Percentiles rank a stretch among this genome's conserved stretches.
These are phyloP conservation scores for Escovopsis sp. DNA, from an alignment of 2,329 filamentous ascomycete species.

Conservation along the genomic window DNA sequence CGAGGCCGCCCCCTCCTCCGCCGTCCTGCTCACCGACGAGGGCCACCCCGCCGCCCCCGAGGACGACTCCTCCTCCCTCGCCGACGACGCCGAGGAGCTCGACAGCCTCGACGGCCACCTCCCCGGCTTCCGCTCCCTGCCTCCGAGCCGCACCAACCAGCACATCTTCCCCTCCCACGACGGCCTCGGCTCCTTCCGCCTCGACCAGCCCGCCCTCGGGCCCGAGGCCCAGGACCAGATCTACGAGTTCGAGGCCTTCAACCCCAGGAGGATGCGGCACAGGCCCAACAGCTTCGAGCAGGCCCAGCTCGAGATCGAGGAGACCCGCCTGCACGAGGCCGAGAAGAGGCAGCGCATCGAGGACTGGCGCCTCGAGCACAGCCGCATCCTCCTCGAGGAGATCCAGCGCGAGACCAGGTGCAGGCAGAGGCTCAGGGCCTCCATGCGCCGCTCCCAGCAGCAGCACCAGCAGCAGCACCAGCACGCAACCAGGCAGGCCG, in stretches of 20 bases:
- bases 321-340: slow-evolving; percentile 43
- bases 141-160: slow-evolving; percentile 13
- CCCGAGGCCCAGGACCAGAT: slow-evolving; percentile 63
- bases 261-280: slow-evolving; percentile 50
- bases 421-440: slow-evolving; percentile 47
- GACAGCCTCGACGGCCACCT: slow-evolving; percentile 90
- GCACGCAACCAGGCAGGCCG: neutral
- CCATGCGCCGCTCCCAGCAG: slow-evolving; percentile 15
- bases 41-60: slow-evolving; percentile 24
- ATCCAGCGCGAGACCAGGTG: slow-evolving; percentile 73
- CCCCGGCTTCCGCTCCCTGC: slow-evolving; percentile 64
- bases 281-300: slow-evolving; percentile 38
- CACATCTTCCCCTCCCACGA: slow-evolving; percentile 82
- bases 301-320: slow-evolving; percentile 35
- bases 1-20: slow-evolving; percentile 31
- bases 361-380: slow-evolving; percentile 84
- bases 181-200: slow-evolving; percentile 71
- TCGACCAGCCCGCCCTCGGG: slow-evolving; percentile 40
- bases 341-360: slow-evolving; percentile 79
- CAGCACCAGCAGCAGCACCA: neutral
- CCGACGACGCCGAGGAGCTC: slow-evolving; percentile 71
- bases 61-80: slow-evolving; percentile 24
- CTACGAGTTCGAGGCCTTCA: slow-evolving; percentile 79
- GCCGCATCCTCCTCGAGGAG: slow-evolving; percentile 68
- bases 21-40: slow-evolving; percentile 27